phyloP scores from a whole-genome alignment of 768 basidiomycete species.

The Lanmaoa rubissima region DNA sequence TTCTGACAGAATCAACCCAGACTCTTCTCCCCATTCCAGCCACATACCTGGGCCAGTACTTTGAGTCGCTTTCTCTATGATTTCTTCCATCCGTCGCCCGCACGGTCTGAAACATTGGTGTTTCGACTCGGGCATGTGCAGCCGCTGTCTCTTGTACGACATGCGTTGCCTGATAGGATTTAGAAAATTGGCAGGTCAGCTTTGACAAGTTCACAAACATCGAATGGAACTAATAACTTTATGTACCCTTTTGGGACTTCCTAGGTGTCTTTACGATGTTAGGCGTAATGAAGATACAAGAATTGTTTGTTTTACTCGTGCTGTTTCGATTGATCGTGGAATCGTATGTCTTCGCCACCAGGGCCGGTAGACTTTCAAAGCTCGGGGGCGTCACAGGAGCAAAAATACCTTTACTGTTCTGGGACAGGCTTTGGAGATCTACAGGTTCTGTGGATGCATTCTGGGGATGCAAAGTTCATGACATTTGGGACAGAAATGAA shows the following conservation, averaged over 20 bases:
- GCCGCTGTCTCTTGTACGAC: too few relatives aligned
- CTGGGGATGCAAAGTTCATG: background rate
- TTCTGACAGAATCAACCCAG: background rate
- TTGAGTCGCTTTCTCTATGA: too few relatives aligned
- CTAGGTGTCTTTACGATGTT: background rate
- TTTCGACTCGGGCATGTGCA: background rate
- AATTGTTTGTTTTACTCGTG: background rate
- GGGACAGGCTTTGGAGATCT: background rate
- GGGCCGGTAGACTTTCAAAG: background rate
- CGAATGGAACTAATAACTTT: background rate
- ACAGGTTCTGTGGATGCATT: background rate
- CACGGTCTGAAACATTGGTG: background rate
- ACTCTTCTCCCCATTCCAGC: background rate
- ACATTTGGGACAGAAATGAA: background rate
- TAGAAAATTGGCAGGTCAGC: background rate
- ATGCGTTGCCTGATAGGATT: background rate
- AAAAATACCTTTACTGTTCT: background rate
- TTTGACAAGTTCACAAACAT: background rate
- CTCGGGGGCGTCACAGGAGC: background rate
- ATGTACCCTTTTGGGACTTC: background rate
- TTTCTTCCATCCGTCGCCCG: background rate
- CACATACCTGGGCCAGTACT: background rate
- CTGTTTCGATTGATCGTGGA: background rate
- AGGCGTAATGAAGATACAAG: background rate
- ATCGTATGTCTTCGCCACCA: background rate